Conservation (phyloP, 2,329 filamentous ascomycete species). For the Sphaerulina musiva region DNA sequence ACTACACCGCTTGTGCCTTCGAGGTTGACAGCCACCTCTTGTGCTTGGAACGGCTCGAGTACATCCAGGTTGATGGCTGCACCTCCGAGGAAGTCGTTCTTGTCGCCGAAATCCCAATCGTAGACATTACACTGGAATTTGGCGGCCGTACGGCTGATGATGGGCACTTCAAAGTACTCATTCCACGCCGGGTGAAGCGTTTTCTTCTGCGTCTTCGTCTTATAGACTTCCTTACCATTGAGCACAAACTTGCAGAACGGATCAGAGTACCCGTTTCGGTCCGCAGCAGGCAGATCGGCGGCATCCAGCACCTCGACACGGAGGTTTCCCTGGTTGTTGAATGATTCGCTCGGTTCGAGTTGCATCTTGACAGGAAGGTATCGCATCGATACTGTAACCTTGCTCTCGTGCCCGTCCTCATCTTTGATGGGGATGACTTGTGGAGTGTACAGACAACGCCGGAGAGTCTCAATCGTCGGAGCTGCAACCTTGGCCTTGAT, state of each 20-base stretch:
- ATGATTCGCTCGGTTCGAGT: conserved; percentile 88
- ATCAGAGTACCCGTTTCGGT: conserved; percentile 94
- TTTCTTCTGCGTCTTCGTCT: conserved; percentile 95
- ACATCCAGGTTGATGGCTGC: conserved; percentile 67
- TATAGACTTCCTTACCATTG: conserved; percentile 83
- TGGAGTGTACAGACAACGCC: conserved; percentile 77
- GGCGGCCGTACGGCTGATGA: conserved; percentile 77
- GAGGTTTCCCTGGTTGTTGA: conserved; percentile 96
- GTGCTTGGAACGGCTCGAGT: conserved; percentile 76
- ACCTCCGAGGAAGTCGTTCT: conserved; percentile 81
- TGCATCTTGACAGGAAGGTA: conserved; percentile 93
- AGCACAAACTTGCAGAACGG: conserved; percentile 93
- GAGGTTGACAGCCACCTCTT: conserved; percentile 66
- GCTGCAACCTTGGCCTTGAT: conserved; percentile 77
- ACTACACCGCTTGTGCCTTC: conserved; percentile 86
- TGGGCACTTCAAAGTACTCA: conserved; percentile 79
- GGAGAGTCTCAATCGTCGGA: conserved; percentile 77
- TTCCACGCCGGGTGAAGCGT: conserved; percentile 93
- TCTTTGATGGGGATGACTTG: conserved; percentile 74
- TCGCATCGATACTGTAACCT: conserved; percentile 84
- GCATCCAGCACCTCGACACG: conserved; percentile 90
- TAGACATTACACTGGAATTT: conserved; percentile 78
- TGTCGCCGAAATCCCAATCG: conserved; percentile 96
- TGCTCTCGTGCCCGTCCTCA: conserved; percentile 67
- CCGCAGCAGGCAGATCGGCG: conserved; percentile 79